Conservation (phyloP, 768 basidiomycete species). For the Candolleomyces eurysporus region DNA sequence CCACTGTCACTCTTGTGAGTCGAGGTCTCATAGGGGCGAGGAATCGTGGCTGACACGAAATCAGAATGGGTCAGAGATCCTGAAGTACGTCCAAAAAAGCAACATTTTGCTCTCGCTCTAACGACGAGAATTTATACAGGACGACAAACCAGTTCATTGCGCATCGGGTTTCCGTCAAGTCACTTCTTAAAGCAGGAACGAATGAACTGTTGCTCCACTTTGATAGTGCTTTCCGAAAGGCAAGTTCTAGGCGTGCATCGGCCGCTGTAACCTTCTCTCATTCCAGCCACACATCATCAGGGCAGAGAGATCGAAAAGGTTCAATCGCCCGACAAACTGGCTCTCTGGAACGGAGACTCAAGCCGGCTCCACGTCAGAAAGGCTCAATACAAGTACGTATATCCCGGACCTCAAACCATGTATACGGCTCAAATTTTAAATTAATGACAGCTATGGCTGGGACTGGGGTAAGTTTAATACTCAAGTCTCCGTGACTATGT, state of each 20-base stretch:
- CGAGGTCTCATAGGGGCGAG: not conserved
- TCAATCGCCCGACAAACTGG: conserved; percentile 47
- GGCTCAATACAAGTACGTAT: conserved; percentile 82
- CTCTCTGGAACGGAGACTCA: conserved; percentile 89
- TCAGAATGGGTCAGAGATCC: conserved; percentile 73
- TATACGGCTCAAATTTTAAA: not conserved
- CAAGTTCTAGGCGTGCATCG: conserved; percentile 15
- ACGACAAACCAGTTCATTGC: conserved; percentile 85
- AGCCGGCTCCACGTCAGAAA: conserved; percentile 90
- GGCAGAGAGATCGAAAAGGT: conserved; percentile 73
- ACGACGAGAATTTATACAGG: conserved; percentile 30
- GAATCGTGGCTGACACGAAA: not conserved
- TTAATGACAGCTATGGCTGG: conserved; percentile 70
- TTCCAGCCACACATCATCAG: conserved; percentile 27
- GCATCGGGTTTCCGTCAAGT: conserved; percentile 62
- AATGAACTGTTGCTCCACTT: conserved; percentile 77
- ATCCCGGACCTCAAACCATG: not conserved
- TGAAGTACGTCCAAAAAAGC: conserved; percentile 42
- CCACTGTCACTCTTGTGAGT: conserved; percentile 65
- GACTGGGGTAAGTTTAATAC: conserved; percentile 64
- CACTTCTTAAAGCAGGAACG: conserved; percentile 45
- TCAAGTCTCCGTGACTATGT: not conserved
- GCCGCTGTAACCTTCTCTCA: not conserved
- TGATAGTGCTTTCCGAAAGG: conserved; percentile 71
- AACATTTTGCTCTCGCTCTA: not conserved